These are phyloP conservation scores for Trichoderma sp. DNA, from an alignment of 2,329 filamentous ascomycete genomes.

Conservation along the genomic window DNA sequence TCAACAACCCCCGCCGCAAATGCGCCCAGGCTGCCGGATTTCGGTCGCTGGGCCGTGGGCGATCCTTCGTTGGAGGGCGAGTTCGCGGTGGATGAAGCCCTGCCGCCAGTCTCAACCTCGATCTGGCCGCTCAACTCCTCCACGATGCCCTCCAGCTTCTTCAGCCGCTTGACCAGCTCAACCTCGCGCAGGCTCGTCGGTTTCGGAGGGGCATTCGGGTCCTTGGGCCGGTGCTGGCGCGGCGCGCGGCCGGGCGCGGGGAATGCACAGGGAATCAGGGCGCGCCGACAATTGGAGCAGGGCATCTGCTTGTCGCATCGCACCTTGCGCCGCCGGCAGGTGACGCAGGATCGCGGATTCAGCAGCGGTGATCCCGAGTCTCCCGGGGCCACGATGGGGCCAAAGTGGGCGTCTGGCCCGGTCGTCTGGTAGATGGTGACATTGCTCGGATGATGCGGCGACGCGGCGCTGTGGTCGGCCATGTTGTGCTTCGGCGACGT, in stretches of 20 bases:
- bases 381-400: constrained; percentile 40
- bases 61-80: constrained; percentile 32
- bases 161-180: constrained; percentile 71
- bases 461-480: constrained; percentile 24
- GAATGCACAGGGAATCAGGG: constrained; percentile 71
- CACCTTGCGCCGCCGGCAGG: constrained; percentile 62
- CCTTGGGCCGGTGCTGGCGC: constrained; percentile 64
- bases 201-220: constrained; percentile 62
- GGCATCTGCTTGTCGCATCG: constrained; percentile 78
- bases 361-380: constrained; percentile 40
- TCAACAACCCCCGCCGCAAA: constrained; percentile 24
- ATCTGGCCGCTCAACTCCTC: constrained; percentile 67
- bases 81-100: constrained; percentile 35
- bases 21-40: constrained; percentile 24
- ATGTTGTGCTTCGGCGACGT: constrained; percentile 31
- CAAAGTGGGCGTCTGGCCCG: constrained; percentile 43
- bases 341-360: constrained; percentile 54
- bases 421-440: constrained; percentile 45
- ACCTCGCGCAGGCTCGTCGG: constrained; percentile 63
- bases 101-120: constrained; percentile 50
- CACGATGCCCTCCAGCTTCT: constrained; percentile 75
- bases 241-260: constrained; percentile 73
- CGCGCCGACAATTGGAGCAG: constrained; percentile 73
- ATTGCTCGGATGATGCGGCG: constrained; percentile 35
- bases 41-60: constrained; percentile 22